Base-by-base conservation (phyloP, 768 basidiomycete genomes). In the Termitomyces sp. region DNA sequence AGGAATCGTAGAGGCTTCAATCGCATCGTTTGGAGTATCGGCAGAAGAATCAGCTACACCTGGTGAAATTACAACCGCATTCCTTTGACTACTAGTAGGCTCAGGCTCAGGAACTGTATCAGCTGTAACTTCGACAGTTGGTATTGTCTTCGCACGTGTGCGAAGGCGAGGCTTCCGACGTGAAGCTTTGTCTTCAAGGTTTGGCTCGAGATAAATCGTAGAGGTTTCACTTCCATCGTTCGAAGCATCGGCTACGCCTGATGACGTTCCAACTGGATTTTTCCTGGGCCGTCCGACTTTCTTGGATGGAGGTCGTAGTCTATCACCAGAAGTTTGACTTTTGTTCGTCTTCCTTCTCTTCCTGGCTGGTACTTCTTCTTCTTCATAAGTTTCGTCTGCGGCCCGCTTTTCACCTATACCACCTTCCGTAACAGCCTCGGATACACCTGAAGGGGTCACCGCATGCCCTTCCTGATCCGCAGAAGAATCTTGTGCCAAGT, bases 311-410 rank as follows among this genome's bases (percentile, higher is more conserved):
- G 25, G 5, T 7, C 5, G 33, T 5, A 16, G 38, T n/a, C 25
- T 16, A 31, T 29, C 45, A 25, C 5, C 9, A 41, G 11, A 2
- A 22, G 22, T 23, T 16, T 41, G 25, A 27, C 13, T 36, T 7
- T 46, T 53, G 10, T 36, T 48, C 18, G 32, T 43, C 25, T 42
- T 48, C 41, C 53, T 59, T n/a, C 42, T 57, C 53, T 57, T 59
- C 53, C 60, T 61, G 16, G 42, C 11, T 9, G 55, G 47, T 32
- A 12, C 36, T 15, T 27, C 49, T 0, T 52, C 45, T 2, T 25
- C 48, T 12, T 52, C 46, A 5, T 35, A 35, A 11, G 20, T 20
- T 1, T 38, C 54, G 11, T 39, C 29, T 6, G 16, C 18, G 2
- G 15, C 49, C 3, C 54, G 35, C 25, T 56, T 56, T 18, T 23